phyloP scores from a whole-genome alignment of 2,329 filamentous ascomycete genomes.

The Bimuria novae-zelandiae region DNA sequence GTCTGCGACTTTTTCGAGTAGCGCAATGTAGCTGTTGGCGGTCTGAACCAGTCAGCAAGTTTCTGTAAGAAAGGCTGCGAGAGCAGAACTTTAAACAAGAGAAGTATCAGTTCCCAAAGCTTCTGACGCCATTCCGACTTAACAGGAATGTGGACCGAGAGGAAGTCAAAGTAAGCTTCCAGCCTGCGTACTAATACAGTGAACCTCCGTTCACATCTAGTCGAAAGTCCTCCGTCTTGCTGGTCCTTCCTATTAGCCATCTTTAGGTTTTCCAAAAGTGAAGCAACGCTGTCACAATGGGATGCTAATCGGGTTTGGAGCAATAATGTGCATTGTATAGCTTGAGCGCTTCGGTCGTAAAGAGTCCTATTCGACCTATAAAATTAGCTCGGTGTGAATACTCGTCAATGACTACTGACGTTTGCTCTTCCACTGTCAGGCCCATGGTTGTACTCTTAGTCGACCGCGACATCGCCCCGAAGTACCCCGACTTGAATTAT shows the following conservation, averaged over 20 bases:
- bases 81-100: constrained; percentile 31
- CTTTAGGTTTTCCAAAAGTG: constrained; percentile 26
- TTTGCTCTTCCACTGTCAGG: constrained; percentile 28
- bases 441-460: constrained; percentile 21
- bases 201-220: constrained; percentile 25
- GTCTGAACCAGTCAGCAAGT: constrained; percentile 16
- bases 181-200: constrained; percentile 26
- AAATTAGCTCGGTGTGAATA: neutral
- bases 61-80: neutral
- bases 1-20: constrained; percentile 31
- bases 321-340: constrained; percentile 25
- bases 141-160: constrained; percentile 24
- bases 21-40: constrained; percentile 23
- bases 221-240: constrained; percentile 16
- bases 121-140: constrained; percentile 25
- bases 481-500: constrained; percentile 7
- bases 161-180: constrained; percentile 33
- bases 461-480: constrained; percentile 25
- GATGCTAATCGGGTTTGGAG: constrained; percentile 23
- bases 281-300: constrained; percentile 16
- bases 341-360: constrained; percentile 27
- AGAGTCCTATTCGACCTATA: constrained; percentile 20
- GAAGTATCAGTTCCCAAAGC: constrained; percentile 29
- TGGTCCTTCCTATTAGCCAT: constrained; percentile 12
- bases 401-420: constrained; percentile 19